Evolutionary conservation across 148 eudicot species (phyloP).

Genomic region (Rhododendron williamsianum): DNA sequence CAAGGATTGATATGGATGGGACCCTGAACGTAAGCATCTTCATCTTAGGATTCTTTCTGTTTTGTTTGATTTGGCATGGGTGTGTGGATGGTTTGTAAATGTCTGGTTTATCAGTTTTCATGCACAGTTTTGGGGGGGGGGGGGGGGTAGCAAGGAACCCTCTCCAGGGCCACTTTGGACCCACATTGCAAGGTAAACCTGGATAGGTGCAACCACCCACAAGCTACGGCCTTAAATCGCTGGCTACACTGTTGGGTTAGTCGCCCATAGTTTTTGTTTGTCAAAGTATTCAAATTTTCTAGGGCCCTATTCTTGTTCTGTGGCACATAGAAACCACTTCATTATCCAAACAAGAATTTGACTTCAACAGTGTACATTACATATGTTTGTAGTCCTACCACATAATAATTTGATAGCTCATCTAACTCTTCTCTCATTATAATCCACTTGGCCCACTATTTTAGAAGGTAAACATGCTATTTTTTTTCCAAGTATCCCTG

Average conservation of each 20-base stretch:
- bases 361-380: background rate
- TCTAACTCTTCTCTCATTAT: background rate
- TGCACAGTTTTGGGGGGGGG: background rate
- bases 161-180: background rate
- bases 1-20: constrained; percentile 88
- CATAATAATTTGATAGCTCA: background rate
- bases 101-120: background rate
- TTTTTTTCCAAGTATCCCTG: background rate
- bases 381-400: background rate
- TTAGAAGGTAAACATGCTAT: background rate
- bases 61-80: background rate
- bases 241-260: background rate
- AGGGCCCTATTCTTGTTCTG: background rate
- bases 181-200: background rate
- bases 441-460: background rate
- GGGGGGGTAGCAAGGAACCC: background rate
- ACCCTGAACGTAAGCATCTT: constrained; percentile 62
- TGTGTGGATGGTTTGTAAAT: background rate
- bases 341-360: background rate
- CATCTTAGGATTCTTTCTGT: background rate
- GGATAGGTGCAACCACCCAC: background rate
- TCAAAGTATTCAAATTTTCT: background rate
- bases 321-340: background rate
- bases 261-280: background rate
- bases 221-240: background rate